These are phyloP conservation scores for Zygosaccharomyces rouxii DNA, from an alignment of 805 yeast genomes.

Conservation along the genomic window DNA sequence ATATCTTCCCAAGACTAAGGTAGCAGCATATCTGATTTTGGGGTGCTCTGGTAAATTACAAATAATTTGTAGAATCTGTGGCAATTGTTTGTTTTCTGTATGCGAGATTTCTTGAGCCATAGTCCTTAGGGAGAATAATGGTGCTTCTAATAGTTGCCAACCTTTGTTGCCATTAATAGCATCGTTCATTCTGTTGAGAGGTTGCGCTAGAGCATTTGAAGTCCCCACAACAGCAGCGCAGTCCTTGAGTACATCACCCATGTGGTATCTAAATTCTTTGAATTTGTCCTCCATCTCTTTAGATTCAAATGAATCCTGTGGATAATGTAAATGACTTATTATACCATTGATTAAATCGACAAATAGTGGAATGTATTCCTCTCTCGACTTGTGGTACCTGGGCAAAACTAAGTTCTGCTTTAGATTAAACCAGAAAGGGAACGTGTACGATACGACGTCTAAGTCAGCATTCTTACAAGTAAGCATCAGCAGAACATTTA, in stretches of 20 bases:
- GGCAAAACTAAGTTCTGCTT: constrained; percentile 52
- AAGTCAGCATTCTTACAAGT: constrained; percentile 74
- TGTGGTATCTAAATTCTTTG: constrained; percentile 88
- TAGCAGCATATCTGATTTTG: constrained; percentile 86
- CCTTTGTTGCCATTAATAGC: constrained; percentile 31
- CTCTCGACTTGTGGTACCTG: constrained; percentile 29
- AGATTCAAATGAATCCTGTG: constrained; percentile 53
- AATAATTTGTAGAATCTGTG: constrained; percentile 48
- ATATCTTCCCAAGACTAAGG: constrained; percentile 90
- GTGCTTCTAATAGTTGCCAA: constrained; percentile 90
- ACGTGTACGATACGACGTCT: constrained; percentile 85
- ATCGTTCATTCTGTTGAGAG: constrained; percentile 55
- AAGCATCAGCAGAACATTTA: constrained; percentile 65
- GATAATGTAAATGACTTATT: constrained; percentile 72
- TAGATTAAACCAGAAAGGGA: constrained; percentile 84
- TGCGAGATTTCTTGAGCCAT: constrained; percentile 88
- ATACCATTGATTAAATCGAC: constrained; percentile 32
- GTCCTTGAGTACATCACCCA: constrained; percentile 96
- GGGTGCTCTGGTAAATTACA: constrained; percentile 81
- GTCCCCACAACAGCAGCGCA: constrained; percentile 91
- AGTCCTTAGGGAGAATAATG: constrained; percentile 81
- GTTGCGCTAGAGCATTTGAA: constrained; percentile 60
- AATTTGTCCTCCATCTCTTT: constrained; percentile 91
- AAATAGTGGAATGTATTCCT: constrained; percentile 23
- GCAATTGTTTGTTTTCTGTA: constrained; percentile 61